Evolutionary conservation across 345 rosid genomes (phyloP).

Genomic region (Rubroshorea leprosula): DNA sequence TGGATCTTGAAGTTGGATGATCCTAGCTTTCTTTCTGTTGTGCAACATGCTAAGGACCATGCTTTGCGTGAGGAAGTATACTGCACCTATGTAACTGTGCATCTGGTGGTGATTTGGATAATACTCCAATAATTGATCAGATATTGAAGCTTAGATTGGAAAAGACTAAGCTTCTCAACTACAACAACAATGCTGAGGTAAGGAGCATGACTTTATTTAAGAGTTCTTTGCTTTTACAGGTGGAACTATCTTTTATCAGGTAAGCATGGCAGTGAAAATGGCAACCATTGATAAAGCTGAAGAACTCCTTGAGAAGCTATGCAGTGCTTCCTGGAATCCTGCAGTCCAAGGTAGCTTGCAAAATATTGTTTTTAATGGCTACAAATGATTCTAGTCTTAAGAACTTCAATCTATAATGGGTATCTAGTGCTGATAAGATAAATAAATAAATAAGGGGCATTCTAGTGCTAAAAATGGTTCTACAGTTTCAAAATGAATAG

Average conservation of each 20-base stretch:
- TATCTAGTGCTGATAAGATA: background rate
- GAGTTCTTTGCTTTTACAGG: constrained; percentile 3
- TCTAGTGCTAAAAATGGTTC: background rate
- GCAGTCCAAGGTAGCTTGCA: constrained; percentile 67
- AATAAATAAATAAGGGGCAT: no score
- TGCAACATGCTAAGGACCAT: constrained; percentile 83
- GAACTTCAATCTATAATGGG: background rate
- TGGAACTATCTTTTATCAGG: constrained; percentile 36
- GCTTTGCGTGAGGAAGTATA: constrained; percentile 81
- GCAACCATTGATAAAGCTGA: constrained; percentile 80
- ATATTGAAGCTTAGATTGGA: constrained; percentile 71
- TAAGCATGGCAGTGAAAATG: constrained; percentile 94
- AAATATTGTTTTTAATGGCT: constrained; percentile 6
- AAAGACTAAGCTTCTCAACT: constrained; percentile 71
- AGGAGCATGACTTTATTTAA: constrained; percentile 12
- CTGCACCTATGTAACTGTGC: constrained; percentile 66
- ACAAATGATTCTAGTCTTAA: constrained; percentile 3
- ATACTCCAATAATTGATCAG: constrained; percentile 63
- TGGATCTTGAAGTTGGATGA: constrained; percentile 81
- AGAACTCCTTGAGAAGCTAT: constrained; percentile 80
- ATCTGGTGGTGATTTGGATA: constrained; percentile 73
- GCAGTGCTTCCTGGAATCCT: constrained; percentile 79
- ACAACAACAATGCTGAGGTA: constrained; percentile 91
- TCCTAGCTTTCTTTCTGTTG: constrained; percentile 73
- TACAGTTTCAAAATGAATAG: background rate